Evolutionary conservation across 345 rosid genomes (phyloP), one percentile per base, ranked within the genome.

Genomic region (Nephelium lappaceum): DNA sequence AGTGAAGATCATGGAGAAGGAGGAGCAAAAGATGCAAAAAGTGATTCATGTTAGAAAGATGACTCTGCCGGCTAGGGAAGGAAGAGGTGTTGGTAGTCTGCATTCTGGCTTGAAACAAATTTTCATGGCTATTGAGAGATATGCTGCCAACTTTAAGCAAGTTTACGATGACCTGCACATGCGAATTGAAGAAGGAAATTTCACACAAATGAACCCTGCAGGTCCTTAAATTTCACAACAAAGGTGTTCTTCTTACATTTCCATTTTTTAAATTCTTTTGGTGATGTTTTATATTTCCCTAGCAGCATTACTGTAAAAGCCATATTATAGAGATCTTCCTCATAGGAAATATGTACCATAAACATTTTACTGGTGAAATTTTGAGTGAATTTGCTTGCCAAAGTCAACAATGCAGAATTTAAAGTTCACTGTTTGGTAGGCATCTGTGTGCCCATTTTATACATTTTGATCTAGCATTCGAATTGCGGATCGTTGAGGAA

Each of bases 101-200:
- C 79, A 81, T 19, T 66, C 49, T 14, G 73, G 88, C 69, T 70
- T 89, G 43, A 77, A 80, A 67, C 86, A 81, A 72, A 74, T 69
- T 24, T 83, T 89, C 77, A 60, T 57, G 76, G 85, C 88, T 42
- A 69, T 85, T 47, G 91, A 88, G 76, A 85, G 76, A 75, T 81
- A 85, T n/a, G 87, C 87, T 55, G 73, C 78, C 47, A 57, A 79
- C 3, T 77, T 51, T 58, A 70, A 31, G 66, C 76, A 82, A 72
- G 74, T 66, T 42, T 86, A 83, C 14, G 81, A 85, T 36, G 86
- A 82, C 67, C 83, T 88, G 70, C 72, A 60, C 10, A 15, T 74
- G 19, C 71, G 63, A 70, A 72, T 81, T 25, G 82, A 82, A 55
- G 78, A 79, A 62, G 38, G 42, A 45, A 72, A 38, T 71, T 73